phyloP scores from a whole-genome alignment of 345 rosid species.

The Odontarrhena argentea region DNA sequence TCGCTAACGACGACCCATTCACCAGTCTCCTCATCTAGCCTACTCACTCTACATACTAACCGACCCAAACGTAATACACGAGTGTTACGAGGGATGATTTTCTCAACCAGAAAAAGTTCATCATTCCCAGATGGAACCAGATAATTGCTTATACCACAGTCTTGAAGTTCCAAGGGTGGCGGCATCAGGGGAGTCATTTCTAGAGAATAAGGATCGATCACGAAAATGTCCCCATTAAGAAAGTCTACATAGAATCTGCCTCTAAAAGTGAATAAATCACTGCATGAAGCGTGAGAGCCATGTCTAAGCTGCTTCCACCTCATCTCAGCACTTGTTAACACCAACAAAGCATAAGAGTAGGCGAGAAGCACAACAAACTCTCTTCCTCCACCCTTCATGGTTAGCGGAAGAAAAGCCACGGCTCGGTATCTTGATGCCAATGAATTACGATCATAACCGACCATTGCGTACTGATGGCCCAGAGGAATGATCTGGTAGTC shows the following conservation, averaged over 20 bases:
- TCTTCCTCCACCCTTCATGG: background rate
- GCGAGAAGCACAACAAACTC: constrained; percentile 16
- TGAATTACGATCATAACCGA: background rate
- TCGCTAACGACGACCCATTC: too few species aligned
- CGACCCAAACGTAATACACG: background rate
- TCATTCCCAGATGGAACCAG: constrained; percentile 15
- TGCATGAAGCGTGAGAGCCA: background rate
- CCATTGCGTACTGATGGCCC: background rate
- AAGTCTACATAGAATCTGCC: background rate
- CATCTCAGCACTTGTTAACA: constrained; percentile 25
- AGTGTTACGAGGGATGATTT: background rate
- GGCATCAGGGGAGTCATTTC: background rate
- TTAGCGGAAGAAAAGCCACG: constrained; percentile 1
- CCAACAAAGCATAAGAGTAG: background rate
- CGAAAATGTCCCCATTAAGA: background rate
- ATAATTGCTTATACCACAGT: background rate
- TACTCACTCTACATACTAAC: background rate
- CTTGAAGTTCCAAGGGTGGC: background rate
- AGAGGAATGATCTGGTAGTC: background rate
- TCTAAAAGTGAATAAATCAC: background rate
- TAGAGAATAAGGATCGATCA: constrained; percentile 9
- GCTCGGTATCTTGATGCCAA: background rate
- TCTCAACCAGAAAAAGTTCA: constrained; percentile 25
- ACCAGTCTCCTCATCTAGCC: too few species aligned
- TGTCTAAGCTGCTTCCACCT: background rate